Conservation (phyloP, 2,329 filamentous ascomycete genomes). For the Colletotrichum musae region DNA sequence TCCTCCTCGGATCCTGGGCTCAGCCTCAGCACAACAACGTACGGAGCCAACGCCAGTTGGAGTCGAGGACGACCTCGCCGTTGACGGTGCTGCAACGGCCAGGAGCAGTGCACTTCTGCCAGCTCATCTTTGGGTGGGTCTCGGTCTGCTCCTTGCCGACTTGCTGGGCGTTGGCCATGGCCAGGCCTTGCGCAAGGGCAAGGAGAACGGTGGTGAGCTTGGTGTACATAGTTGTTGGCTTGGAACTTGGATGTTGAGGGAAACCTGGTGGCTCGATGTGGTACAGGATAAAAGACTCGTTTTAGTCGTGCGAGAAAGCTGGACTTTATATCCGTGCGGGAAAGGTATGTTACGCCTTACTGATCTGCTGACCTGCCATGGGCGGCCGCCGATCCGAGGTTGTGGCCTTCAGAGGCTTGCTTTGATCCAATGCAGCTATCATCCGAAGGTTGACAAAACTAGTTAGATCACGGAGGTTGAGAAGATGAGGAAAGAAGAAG, state of each 20-base stretch:
- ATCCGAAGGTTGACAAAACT: no score
- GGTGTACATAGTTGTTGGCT: background rate
- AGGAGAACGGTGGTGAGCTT: constrained; percentile 4
- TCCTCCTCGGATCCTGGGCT: constrained; percentile 26
- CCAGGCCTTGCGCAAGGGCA: constrained; percentile 42
- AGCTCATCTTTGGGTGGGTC: constrained; percentile 60
- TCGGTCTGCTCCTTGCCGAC: constrained; percentile 56
- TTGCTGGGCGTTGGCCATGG: constrained; percentile 57
- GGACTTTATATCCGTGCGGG: no score
- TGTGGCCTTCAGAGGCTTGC: no score
- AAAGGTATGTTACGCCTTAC: no score
- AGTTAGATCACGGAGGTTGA: no score
- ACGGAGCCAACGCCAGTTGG: constrained; percentile 70
- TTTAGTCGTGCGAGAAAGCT: no score
- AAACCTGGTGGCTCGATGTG: no score
- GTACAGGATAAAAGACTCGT: no score
- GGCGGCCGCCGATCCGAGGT: no score
- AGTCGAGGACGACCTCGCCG: constrained; percentile 63
- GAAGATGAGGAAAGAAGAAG: no score
- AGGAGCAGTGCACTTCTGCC: constrained; percentile 57
- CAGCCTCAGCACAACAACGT: background rate
- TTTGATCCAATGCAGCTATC: no score
- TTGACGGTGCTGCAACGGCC: constrained; percentile 57
- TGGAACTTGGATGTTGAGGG: background rate
- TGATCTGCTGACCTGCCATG: no score